These are phyloP conservation scores for Salvia sclarea DNA, from an alignment of 305 asterid species.

Conservation along the genomic window DNA sequence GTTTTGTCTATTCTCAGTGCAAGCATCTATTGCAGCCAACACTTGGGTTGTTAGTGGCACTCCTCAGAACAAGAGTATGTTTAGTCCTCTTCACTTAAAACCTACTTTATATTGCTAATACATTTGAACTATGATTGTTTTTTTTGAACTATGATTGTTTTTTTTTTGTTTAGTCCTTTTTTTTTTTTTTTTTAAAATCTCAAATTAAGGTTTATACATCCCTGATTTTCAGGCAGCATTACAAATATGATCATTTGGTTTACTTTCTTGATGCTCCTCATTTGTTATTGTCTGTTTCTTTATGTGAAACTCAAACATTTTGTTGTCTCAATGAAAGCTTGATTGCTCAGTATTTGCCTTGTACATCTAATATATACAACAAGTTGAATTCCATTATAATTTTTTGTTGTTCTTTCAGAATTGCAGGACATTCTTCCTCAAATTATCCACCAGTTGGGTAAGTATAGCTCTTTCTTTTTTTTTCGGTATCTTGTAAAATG, in stretches of 20 bases:
- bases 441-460: conserved; percentile 84
- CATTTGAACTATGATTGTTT: background rate
- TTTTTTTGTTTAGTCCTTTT: no score
- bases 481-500: background rate
- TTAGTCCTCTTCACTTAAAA: background rate
- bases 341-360: background rate
- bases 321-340: background rate
- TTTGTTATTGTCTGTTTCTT: background rate
- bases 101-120: background rate
- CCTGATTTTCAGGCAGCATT: background rate
- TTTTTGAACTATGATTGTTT: no score
- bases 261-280: background rate
- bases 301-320: background rate
- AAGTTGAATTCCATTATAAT: background rate
- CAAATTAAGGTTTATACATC: background rate
- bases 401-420: conserved; percentile 44
- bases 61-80: conserved; percentile 38
- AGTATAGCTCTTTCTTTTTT: background rate
- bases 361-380: no score
- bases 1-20: conserved; percentile 33
- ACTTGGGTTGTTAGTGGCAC: conserved; percentile 76
- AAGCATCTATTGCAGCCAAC: conserved; percentile 75
- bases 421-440: conserved; percentile 88
- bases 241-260: no score
- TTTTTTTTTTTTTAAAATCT: background rate